Conservation (phyloP, 305 asterid genomes). For the Fraxinus paxiana region DNA sequence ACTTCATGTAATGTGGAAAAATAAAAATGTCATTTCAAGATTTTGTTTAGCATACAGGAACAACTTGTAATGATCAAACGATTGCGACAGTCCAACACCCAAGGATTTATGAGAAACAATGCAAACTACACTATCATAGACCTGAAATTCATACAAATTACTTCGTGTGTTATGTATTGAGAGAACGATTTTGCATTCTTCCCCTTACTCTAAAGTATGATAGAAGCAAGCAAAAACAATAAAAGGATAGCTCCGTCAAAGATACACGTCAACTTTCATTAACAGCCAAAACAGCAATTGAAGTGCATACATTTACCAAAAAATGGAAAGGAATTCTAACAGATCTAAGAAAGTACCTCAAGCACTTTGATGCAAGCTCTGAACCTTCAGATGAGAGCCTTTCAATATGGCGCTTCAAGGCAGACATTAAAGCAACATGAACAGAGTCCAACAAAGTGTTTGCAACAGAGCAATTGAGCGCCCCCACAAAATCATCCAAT, state of each 20-base stretch:
- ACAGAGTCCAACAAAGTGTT: conserved; percentile 83
- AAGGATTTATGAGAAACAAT: neutral
- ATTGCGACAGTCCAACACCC: neutral
- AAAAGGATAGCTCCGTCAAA: neutral
- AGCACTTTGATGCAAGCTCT: conserved; percentile 61
- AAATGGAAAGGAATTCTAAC: neutral
- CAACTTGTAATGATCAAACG: neutral
- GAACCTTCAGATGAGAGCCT: conserved; percentile 66
- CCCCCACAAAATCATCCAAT: conserved; percentile 94
- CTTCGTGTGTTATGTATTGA: neutral
- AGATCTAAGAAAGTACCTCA: conserved; percentile 54
- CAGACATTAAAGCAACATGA: conserved; percentile 75
- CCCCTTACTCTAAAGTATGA: conserved; percentile 13
- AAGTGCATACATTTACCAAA: neutral
- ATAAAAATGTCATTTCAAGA: neutral
- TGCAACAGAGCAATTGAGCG: conserved; percentile 65
- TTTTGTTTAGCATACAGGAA: conserved; percentile 2
- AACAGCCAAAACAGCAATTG: neutral
- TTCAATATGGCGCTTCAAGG: conserved; percentile 64
- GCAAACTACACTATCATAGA: neutral
- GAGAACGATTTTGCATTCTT: conserved; percentile 13
- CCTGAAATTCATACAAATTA: conserved; percentile 5
- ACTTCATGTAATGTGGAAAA: neutral
- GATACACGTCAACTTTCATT: neutral
- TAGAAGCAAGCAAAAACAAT: conserved; percentile 7